Evolutionary conservation across 164 flowering plant species (phyloP), one percentile per base, ranked within the genome.

Genomic region (Chloranthus sessilifolius): DNA sequence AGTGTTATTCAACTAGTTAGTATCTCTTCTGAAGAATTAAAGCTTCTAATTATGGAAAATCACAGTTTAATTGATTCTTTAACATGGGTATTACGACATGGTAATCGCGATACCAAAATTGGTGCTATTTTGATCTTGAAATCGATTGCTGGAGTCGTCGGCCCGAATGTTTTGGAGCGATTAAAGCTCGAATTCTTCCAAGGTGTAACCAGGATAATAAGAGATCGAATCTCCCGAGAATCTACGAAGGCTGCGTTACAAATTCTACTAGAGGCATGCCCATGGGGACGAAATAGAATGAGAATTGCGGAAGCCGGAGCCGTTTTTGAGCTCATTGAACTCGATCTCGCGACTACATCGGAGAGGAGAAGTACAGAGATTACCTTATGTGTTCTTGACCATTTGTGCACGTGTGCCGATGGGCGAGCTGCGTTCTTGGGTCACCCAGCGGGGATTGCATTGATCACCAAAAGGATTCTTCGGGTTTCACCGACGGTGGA

Each of bases 301-400:
- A 74, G 37, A 41, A 72, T 80, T 9, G 55, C 80, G 5, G 79
- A 81, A 54, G 78, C 73, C 0, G 75, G 80, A 10, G 76, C 74
- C 3, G 73, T 85, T 3, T 58, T 50, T 15, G 70, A 74, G 40
- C 74, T 83, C 8, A 67, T 83, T 3, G 97, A 85, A 59, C 66
- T 78, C 7, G 82, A 75, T 22, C 58, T 68, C 1, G 36, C 58
- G 3, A 44, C 10, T 2, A 39, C 12, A 3, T 66, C 64, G 0
- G 84, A 72, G 11, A 76, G 47, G 62, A 52, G 51, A 31, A 76
- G 60, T 6, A 72, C 74, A 0, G 90, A 78, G 70, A 56, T 76
- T 0, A 39, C 65, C 9, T 11, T 80, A 1, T 66, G 67, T 4
- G 29, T 74, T 15, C 43, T 83, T 28, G 72, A 62, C 25, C 60